Base-by-base conservation (phyloP, 2,329 filamentous ascomycete genomes). In the Epichloe festucae region DNA sequence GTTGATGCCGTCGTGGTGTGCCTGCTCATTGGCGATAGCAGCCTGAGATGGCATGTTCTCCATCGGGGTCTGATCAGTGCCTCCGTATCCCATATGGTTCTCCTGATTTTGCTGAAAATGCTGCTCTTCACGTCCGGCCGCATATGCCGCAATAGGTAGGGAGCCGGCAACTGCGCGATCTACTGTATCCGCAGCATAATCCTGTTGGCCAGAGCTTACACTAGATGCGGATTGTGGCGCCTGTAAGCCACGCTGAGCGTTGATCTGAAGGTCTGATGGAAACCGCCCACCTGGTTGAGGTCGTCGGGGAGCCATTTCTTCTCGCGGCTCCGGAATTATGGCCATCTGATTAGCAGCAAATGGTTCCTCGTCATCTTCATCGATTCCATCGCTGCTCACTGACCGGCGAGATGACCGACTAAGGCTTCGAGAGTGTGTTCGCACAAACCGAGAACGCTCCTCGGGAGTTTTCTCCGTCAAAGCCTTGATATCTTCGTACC, bases 271-370 rank as follows among this genome's bases (percentile, higher is more conserved):
- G 75, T 96, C 90, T 71, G 87, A 94, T 71, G 91, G 91, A 74
- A 98, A 98, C 69, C 90, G 83, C 75, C 91, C 91, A 83, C 90
- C 91, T 82, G 89, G 84, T 78, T 87, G 82, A 65, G 88, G 87
- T 68, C 89, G 83, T 68, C 78, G 78, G 61, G 78, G 73, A 59
- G 70, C 66, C 50, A 67, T 65, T 53, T 78, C 76, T 61, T 75
- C 70, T 57, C 70, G 74, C 55, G 72, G 70, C 59, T 68, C 71
- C 54, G 70, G 71, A 57, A 66, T 73, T 55, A 75, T 65, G 41
- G 67, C 64, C 48, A 69, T 62, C 54, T 67, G 70, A 71, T 60
- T 70, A 19, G 73, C 73, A 43, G 77, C 73, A 60, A 82, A 83
- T 12, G 79, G 78, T 59, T 82, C 78, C 55, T 82, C 78, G 50